These are phyloP conservation scores for Nothophytophthora sp. DNA, from an alignment of 352 stramenopile genomes.

Conservation along the genomic window DNA sequence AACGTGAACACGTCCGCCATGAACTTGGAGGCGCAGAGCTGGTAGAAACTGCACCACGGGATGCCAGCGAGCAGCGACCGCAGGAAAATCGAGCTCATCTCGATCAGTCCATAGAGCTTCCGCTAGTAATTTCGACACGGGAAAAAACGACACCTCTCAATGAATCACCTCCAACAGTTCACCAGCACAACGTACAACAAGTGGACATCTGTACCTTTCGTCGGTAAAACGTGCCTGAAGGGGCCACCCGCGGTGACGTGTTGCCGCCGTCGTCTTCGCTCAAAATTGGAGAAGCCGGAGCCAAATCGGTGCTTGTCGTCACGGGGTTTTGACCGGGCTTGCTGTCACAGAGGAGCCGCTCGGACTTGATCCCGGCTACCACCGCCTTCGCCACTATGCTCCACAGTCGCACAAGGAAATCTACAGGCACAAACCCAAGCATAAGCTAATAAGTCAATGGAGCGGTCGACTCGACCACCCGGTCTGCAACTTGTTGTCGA, in stretches of 20 bases:
- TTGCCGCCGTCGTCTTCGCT: constrained; percentile 7
- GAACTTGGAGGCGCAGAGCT: constrained; percentile 70
- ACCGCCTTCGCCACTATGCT: constrained; percentile 63
- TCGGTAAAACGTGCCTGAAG: constrained; percentile 57
- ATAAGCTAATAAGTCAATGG: background rate
- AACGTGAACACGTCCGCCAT: constrained; percentile 78
- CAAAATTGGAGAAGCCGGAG: background rate
- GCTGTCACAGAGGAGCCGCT: constrained; percentile 30
- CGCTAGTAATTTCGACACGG: constrained; percentile 31
- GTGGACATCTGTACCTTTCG: constrained; percentile 80
- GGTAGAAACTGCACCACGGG: constrained; percentile 82
- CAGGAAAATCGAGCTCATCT: constrained; percentile 71
- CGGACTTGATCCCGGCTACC: constrained; percentile 47
- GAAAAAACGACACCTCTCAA: background rate
- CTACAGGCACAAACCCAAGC: constrained; percentile 20
- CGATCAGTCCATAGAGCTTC: constrained; percentile 78
- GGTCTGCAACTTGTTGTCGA: background rate
- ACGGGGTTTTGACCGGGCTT: constrained; percentile 8
- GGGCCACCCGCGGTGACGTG: constrained; percentile 21
- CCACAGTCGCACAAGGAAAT: constrained; percentile 70
- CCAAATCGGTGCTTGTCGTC: constrained; percentile 2
- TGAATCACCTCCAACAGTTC: background rate
- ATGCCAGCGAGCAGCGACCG: constrained; percentile 56
- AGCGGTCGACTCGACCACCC: background rate
- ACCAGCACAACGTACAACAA: no score